These are phyloP conservation scores for Scutellaria galericulata DNA, from an alignment of 257 asterid genomes.

Conservation along the genomic window DNA sequence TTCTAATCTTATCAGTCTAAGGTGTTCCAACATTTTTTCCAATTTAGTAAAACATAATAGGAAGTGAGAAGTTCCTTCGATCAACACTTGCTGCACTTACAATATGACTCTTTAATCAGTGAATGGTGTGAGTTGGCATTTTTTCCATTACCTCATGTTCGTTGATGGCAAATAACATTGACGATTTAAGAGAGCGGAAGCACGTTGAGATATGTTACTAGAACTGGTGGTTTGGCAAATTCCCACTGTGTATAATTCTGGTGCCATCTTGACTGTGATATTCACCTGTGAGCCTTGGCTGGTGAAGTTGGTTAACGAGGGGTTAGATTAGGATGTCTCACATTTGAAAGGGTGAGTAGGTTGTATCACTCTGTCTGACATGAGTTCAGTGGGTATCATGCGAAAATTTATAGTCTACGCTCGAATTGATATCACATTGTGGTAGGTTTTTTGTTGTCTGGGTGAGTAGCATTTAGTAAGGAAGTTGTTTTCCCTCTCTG, in stretches of 20 bases:
- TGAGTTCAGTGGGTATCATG: neutral
- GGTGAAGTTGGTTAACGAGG: neutral
- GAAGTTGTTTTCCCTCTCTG: no score
- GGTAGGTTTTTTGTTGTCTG: neutral
- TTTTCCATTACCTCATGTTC: neutral
- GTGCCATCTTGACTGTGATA: neutral
- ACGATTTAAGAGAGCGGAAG: neutral
- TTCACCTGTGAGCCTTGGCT: slow-evolving; percentile 14
- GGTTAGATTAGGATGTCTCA: neutral
- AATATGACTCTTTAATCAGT: neutral
- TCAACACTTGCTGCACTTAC: neutral
- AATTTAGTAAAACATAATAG: neutral
- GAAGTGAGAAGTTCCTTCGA: neutral
- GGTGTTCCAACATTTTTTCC: neutral
- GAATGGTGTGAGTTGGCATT: slow-evolving; percentile 10
- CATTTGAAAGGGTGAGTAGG: slow-evolving; percentile 5
- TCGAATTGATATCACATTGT: neutral
- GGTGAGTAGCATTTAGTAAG: neutral
- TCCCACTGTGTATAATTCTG: neutral
- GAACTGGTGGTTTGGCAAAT: neutral
- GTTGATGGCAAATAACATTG: neutral
- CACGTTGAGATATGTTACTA: neutral
- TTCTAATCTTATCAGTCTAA: neutral
- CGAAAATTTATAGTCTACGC: neutral
- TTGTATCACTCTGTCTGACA: neutral